Evolutionary conservation across 495 filamentous ascomycete genomes (phyloP), one percentile per base, ranked within the genome.

Genomic region (Penicillium argentinense): DNA sequence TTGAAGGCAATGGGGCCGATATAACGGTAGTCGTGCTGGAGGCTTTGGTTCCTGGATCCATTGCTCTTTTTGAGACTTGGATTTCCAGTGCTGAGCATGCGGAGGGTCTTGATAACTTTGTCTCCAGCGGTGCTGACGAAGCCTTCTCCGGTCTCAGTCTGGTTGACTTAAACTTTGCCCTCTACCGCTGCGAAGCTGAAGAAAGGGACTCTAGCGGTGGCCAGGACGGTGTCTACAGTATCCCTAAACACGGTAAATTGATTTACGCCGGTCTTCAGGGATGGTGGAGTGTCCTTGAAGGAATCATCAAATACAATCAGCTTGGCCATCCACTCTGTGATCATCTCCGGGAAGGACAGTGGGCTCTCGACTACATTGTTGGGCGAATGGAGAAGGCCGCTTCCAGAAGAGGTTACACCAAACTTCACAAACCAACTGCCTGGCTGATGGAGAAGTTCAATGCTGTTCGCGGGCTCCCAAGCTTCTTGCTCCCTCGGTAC

Each of bases 201-300:
- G 95, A 99, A 63, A 79, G 80, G 34, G 91, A 95, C 48, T 81
- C 76, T 1, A 95, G 86, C 46, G 76, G 77, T 18, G 87, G 88
- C 7, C 77, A 81, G 47, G 88, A 97, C 70, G 95, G 95, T 1
- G 83, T 84, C 0, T 99, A 97, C 64, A 78, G 74, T 37, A 88
- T 99, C 51, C 93, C 95, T 8, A 82, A 83, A 0, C 71, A 87
- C 56, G 95, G 91, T 3, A 76, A 86, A 37, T 75, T 96, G 30
- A 88, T 97, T 13, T 99, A 99, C 66, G 91, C 95, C 45, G 95
- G 95, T 34, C 78, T 99, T 21, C 95, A 99, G 64, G 95, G 95
- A 11, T 99, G 93, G 93, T 97, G 91, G 93, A 97, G 90, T 63
- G 74, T 95, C 5, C 74, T 99, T 29, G 85, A 88, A 53, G 75